Evolutionary conservation across 1,139 yeast species (phyloP).

Genomic region (Scheffersomyces illinoinensis): DNA sequence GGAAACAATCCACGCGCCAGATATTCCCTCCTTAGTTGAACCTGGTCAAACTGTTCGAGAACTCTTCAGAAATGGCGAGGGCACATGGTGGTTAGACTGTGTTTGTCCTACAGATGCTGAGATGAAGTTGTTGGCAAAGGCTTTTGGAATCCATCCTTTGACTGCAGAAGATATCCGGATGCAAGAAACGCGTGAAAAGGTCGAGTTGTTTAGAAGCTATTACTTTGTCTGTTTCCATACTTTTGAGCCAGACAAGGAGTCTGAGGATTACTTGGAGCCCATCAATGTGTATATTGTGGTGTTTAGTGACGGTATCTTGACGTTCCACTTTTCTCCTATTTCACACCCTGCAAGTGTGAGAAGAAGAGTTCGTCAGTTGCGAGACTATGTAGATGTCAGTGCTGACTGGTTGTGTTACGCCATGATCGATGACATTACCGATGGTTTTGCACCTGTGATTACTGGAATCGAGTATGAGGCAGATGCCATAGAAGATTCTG

Average conservation of each 20-base stretch:
- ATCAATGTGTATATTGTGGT: constrained; percentile 87
- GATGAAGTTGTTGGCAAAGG: constrained; percentile 63
- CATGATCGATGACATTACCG: constrained; percentile 89
- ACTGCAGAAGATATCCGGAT: constrained; percentile 83
- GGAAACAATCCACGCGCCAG: constrained; percentile 88
- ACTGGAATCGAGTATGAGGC: constrained; percentile 88
- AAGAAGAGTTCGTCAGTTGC: constrained; percentile 85
- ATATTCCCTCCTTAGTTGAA: constrained; percentile 69
- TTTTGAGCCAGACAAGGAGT: constrained; percentile 72
- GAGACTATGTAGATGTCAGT: constrained; percentile 83
- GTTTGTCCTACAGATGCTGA: constrained; percentile 68
- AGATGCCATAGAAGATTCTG: constrained; percentile 85
- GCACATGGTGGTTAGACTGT: constrained; percentile 80
- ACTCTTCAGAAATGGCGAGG: constrained; percentile 61
- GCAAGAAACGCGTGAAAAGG: constrained; percentile 86
- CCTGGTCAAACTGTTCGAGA: constrained; percentile 66
- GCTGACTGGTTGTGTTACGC: constrained; percentile 97
- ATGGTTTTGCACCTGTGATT: constrained; percentile 89
- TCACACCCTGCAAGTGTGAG: constrained; percentile 85
- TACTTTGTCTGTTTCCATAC: constrained; percentile 84
- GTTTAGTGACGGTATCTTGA: constrained; percentile 76
- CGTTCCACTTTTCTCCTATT: constrained; percentile 85
- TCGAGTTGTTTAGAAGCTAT: constrained; percentile 71
- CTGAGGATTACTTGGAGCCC: constrained; percentile 83
- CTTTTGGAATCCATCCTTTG: constrained; percentile 82